Percentiles rank a stretch among this genome's conserved stretches.
These are phyloP conservation scores for Carpinus fangiana DNA, from an alignment of 306 rosid species.

Conservation along the genomic window DNA sequence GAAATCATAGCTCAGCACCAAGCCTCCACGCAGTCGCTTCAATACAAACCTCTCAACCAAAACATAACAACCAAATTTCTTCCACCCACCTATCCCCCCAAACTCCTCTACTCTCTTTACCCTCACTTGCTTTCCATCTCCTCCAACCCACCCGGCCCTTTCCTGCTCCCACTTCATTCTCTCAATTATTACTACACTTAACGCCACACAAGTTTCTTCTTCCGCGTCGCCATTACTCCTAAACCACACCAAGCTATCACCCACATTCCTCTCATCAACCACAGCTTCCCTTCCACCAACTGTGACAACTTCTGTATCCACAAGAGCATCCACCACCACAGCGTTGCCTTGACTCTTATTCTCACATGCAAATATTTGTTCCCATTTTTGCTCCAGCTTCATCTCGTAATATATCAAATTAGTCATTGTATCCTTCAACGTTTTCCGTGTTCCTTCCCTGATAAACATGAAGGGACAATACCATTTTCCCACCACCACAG, in stretches of 20 bases:
- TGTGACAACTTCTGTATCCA: constrained; percentile 25
- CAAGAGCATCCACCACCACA: constrained; percentile 27
- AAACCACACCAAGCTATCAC: constrained; percentile 33
- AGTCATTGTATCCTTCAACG: constrained; percentile 2
- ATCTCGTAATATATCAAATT: constrained; percentile 38
- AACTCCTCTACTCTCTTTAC: constrained; percentile 31
- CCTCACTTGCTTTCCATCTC: constrained; percentile 5
- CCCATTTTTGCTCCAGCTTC: constrained; percentile 47
- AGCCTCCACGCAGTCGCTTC: constrained; percentile 36
- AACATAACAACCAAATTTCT: constrained; percentile 39
- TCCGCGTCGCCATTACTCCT: constrained; percentile 5
- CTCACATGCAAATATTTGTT: constrained; percentile 26
- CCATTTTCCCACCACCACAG: constrained; percentile 48
- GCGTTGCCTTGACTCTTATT: not conserved
- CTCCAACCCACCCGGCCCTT: constrained; percentile 30
- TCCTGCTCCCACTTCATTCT: constrained; percentile 45
- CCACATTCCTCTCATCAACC: not conserved
- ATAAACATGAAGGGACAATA: constrained; percentile 47
- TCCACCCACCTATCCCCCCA: constrained; percentile 34
- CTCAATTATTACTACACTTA: constrained; percentile 32
- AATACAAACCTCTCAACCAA: constrained; percentile 45
- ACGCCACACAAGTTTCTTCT: constrained; percentile 9
- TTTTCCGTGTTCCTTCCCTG: constrained; percentile 27
- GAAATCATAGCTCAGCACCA: constrained; percentile 36
- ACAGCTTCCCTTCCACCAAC: constrained; percentile 21